Evolutionary conservation across 306 rosid genomes (phyloP).

Genomic region (Mucuna pruriens): DNA sequence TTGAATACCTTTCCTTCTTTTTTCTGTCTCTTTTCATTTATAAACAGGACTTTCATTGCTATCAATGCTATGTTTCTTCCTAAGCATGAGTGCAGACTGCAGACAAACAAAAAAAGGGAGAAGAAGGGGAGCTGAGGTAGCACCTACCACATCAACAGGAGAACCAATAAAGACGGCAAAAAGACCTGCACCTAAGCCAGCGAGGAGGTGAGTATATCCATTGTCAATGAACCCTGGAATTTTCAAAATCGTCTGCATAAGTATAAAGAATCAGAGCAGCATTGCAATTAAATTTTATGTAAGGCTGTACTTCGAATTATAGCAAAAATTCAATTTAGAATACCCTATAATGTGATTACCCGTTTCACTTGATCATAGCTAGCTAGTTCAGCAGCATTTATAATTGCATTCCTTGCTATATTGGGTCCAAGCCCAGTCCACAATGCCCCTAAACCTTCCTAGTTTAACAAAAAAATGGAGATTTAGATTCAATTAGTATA

Average conservation of each 20-base stretch:
- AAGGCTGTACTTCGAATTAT: constrained; percentile 16
- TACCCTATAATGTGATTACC: constrained; percentile 54
- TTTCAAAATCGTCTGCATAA: constrained; percentile 97
- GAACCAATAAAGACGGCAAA: constrained; percentile 96
- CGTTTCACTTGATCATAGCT: constrained; percentile 95
- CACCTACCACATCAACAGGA: constrained; percentile 96
- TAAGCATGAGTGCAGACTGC: background rate
- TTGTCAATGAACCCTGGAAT: constrained; percentile 98
- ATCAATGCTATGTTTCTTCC: constrained; percentile 15
- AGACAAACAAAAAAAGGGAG: background rate
- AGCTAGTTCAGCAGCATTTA: constrained; percentile 98
- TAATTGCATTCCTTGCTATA: constrained; percentile 82
- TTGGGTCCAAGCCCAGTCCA: constrained; percentile 99
- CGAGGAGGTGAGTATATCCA: constrained; percentile 86
- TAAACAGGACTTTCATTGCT: constrained; percentile 10
- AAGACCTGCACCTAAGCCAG: constrained; percentile 97
- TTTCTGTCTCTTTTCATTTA: constrained; percentile 23
- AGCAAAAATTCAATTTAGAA: constrained; percentile 33
- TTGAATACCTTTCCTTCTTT: constrained; percentile 1
- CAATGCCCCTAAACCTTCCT: constrained; percentile 91
- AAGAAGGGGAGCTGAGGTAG: background rate
- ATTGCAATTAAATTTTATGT: constrained; percentile 48
- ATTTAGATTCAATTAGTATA: constrained; percentile 3
- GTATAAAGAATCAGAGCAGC: constrained; percentile 77
- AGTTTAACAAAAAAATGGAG: constrained; percentile 19